Conservation (phyloP, 352 stramenopile species). For the Pythium monospermum region DNA sequence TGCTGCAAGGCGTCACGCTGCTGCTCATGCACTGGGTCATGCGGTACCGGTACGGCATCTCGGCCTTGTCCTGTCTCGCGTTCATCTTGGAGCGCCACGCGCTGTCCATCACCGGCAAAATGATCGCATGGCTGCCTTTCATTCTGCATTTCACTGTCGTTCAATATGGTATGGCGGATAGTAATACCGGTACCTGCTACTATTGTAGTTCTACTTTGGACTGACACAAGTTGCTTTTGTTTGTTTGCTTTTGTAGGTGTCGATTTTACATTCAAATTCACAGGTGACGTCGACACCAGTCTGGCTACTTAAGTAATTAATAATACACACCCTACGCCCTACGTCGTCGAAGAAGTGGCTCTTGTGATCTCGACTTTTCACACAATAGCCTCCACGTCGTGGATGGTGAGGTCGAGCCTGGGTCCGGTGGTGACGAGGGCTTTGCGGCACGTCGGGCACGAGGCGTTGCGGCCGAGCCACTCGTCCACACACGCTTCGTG, state of each 20-base stretch:
- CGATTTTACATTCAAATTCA: neutral
- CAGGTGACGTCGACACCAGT: neutral
- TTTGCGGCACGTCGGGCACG: conserved; percentile 21
- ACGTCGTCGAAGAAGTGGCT: too few relatives aligned
- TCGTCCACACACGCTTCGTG: conserved; percentile 21
- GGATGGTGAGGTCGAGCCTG: neutral
- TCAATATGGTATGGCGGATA: conserved; percentile 15
- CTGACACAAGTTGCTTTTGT: too few relatives aligned
- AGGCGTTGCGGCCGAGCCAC: conserved; percentile 20
- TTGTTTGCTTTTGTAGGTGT: neutral
- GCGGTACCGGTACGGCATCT: conserved; percentile 10
- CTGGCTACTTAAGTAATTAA: too few relatives aligned
- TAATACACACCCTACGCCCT: too few relatives aligned
- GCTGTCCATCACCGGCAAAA: conserved; percentile 11
- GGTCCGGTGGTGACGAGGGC: neutral
- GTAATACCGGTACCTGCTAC: too few relatives aligned
- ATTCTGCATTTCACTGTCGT: conserved; percentile 16
- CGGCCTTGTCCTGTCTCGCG: conserved; percentile 7
- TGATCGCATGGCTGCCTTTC: conserved; percentile 13
- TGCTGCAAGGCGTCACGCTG: conserved; percentile 8
- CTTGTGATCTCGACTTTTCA: too few relatives aligned
- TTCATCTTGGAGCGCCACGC: conserved; percentile 18
- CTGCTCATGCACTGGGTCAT: conserved; percentile 15
- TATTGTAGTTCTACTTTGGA: too few relatives aligned
- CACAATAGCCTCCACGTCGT: conserved; percentile 15